Evolutionary conservation across 2,329 filamentous ascomycete species (phyloP), one percentile per base, ranked within the genome.

Genomic region (Neonectria ditissima): DNA sequence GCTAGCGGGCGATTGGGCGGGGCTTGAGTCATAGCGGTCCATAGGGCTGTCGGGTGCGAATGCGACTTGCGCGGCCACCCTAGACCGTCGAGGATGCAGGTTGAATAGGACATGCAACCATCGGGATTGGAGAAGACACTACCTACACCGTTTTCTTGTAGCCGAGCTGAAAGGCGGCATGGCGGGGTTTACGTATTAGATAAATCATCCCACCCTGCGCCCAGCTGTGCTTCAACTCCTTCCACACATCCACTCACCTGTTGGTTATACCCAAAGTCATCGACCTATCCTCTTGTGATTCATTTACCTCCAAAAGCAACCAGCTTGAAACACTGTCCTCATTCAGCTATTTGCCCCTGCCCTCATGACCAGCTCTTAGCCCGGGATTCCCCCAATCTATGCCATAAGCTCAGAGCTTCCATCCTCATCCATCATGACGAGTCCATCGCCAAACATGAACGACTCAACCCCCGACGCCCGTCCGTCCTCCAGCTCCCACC

Each of bases 371-470:
- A 24, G 51, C 51, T 58, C 39, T 22, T 62, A 43, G 48, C 54
- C 37, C 41, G 41, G 44, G 44, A 48, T 51, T 14, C 50, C 20
- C 55, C 44, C 50, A 30, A 47, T 39, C 53, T n/a, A 24, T 48
- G 22, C 43, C 45, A 53, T 28, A 37, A 22, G 10, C 16, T 22
- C 44, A 56, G 47, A 37, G 60, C 37, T 32, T 22, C 16, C 63
- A 66, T 59, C 67, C 14, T 11, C 63, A 66, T 60, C 16, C 63
- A 66, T 60, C 69, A 69, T 70, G 67, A 54, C 59, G 64, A 24
- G 44, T 60, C 61, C 59, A 56, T 16, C 59, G 58, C 54, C 70
- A 66, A 37, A 60, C 52, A 68, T 68, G 57, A 56, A 63, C 30
- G 55, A 63, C 43, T 59, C 47, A 55, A 52, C 48, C 55, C 47